phyloP scores from a whole-genome alignment of 106 monocot genomes.

The Gastrodia elata region DNA sequence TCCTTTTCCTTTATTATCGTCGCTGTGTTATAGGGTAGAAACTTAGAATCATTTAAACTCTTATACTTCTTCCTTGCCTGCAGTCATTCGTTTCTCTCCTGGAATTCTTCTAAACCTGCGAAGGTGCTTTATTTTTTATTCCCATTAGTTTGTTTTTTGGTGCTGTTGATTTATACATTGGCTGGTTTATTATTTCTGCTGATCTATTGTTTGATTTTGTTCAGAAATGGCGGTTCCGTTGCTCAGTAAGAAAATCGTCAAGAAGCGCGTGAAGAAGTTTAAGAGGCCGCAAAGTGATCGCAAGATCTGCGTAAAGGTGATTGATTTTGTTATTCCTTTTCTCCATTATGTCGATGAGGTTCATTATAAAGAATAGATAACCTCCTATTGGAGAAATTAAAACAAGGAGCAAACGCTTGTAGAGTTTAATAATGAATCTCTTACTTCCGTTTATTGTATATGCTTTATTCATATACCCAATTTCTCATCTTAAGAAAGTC shows the following conservation, averaged over 20 bases:
- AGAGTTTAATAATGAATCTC: neutral
- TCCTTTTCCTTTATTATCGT: neutral
- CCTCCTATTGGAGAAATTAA: neutral
- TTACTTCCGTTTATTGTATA: neutral
- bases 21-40: neutral
- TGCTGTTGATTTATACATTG: neutral
- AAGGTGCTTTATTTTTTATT: neutral
- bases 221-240: slow-evolving; percentile 17
- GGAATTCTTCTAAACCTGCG: neutral
- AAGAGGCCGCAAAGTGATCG: slow-evolving; percentile 63
- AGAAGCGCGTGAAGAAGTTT: slow-evolving; percentile 49
- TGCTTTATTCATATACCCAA: too few relatives aligned
- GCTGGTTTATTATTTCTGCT: neutral
- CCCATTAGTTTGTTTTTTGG: neutral
- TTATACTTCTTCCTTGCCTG: neutral
- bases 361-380: neutral
- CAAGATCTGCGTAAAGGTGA: slow-evolving; percentile 39
- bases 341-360: neutral
- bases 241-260: slow-evolving; percentile 34
- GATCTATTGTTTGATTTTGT: neutral
- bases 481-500: too few relatives aligned
- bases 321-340: neutral
- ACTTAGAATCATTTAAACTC: neutral
- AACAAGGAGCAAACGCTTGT: neutral
- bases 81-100: neutral